Conservation (phyloP, 768 basidiomycete species). For the Amanita subjunquillea region DNA sequence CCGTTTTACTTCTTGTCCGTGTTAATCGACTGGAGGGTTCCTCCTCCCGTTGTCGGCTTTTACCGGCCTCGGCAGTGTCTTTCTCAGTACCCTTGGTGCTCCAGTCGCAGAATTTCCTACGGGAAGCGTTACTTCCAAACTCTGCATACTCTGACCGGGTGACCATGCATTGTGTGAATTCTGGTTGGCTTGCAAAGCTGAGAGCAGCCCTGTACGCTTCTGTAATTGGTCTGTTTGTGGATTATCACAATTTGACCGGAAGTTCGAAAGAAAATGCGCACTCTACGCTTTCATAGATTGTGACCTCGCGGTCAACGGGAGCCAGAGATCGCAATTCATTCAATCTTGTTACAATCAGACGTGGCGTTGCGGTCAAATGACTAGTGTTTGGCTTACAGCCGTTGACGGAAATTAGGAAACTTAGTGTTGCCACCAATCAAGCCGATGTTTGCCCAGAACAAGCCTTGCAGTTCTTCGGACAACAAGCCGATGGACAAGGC, state of each 20-base stretch:
- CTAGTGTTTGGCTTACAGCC: slow-evolving; percentile 51
- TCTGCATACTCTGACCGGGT: slow-evolving; percentile 82
- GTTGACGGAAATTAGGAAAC: slow-evolving; percentile 59
- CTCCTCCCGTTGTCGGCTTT: slow-evolving; percentile 23
- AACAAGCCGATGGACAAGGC: slow-evolving; percentile 67
- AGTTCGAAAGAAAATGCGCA: slow-evolving; percentile 27
- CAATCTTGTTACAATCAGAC: slow-evolving; percentile 29
- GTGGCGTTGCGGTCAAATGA: neutral
- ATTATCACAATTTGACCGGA: neutral
- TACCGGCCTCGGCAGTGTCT: slow-evolving; percentile 20
- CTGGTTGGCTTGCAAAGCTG: slow-evolving; percentile 42
- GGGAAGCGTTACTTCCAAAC: slow-evolving; percentile 63
- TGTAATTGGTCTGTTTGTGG: slow-evolving; percentile 45
- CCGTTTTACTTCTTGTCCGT: slow-evolving; percentile 14
- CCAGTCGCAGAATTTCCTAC: slow-evolving; percentile 68
- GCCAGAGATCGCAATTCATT: slow-evolving; percentile 71
- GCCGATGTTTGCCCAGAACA: slow-evolving; percentile 95
- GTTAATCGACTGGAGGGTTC: slow-evolving; percentile 17
- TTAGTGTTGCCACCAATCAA: slow-evolving; percentile 77
- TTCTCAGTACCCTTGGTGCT: slow-evolving; percentile 29
- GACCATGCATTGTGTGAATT: slow-evolving; percentile 44
- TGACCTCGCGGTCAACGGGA: slow-evolving; percentile 71
- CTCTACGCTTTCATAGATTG: slow-evolving; percentile 65
- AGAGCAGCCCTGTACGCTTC: slow-evolving; percentile 57
- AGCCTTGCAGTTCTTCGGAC: slow-evolving; percentile 73